These are phyloP conservation scores for Ramularia collo-cygni DNA, from an alignment of 2,329 filamentous ascomycete species.

Conservation along the genomic window DNA sequence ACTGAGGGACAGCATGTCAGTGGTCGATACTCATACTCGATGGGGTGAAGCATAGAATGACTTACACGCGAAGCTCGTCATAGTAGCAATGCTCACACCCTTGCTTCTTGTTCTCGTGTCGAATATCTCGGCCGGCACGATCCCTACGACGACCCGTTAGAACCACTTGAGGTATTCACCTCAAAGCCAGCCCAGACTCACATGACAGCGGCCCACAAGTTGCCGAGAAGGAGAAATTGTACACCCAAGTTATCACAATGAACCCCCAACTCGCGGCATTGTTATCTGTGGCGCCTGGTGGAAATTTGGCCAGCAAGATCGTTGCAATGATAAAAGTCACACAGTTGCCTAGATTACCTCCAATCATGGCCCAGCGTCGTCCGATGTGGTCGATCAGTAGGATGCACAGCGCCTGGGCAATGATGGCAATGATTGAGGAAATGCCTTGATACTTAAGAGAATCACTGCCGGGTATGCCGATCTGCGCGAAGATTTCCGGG, in stretches of 20 bases:
- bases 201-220: conserved; percentile 63
- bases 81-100: conserved; percentile 67
- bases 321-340: conserved; percentile 65
- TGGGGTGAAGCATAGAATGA: too few relatives aligned
- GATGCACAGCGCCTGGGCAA: conserved; percentile 64
- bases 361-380: conserved; percentile 64
- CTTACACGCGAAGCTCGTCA: conserved; percentile 63
- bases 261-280: conserved; percentile 62
- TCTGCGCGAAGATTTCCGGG: conserved; percentile 49
- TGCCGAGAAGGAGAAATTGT: conserved; percentile 69
- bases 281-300: conserved; percentile 47
- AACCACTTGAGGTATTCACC: not conserved
- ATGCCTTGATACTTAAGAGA: conserved; percentile 72
- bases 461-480: conserved; percentile 58
- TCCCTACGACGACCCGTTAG: conserved; percentile 11
- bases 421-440: conserved; percentile 61
- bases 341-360: conserved; percentile 64
- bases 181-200: conserved; percentile 7
- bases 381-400: conserved; percentile 63
- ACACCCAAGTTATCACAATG: conserved; percentile 70
- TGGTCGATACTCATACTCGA: too few relatives aligned
- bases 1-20: too few relatives aligned
- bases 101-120: conserved; percentile 69
- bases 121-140: conserved; percentile 45
- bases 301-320: conserved; percentile 52